Conservation (phyloP, 805 yeast species). For the Kodamaea sagamina region DNA sequence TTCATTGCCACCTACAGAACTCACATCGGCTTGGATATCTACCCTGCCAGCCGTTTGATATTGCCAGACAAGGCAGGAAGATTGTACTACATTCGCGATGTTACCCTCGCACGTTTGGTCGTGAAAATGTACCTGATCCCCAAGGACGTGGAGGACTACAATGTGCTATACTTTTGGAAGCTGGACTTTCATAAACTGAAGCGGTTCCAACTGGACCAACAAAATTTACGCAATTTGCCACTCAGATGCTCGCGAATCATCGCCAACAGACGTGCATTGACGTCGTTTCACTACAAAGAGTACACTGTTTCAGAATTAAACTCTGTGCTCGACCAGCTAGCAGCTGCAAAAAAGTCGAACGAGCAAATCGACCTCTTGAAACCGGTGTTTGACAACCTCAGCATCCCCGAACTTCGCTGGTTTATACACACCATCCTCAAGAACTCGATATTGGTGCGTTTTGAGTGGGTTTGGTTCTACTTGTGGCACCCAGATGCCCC, state of each 20-base stretch:
- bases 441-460: conserved; percentile 57
- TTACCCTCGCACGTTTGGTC: conserved; percentile 50
- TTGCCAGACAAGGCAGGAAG: conserved; percentile 67
- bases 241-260: conserved; percentile 51
- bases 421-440: conserved; percentile 67
- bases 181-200: conserved; percentile 32
- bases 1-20: conserved; percentile 35
- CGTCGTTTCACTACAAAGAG: conserved; percentile 11
- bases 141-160: conserved; percentile 60
- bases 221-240: conserved; percentile 44
- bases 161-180: conserved; percentile 40
- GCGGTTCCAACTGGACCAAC: conserved; percentile 45
- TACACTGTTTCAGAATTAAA: conserved; percentile 34
- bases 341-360: conserved; percentile 24
- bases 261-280: conserved; percentile 48
- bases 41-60: conserved; percentile 62
- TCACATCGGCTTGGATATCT: conserved; percentile 52
- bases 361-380: conserved; percentile 48
- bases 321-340: conserved; percentile 29
- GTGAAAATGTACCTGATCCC: conserved; percentile 58
- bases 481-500: conserved; percentile 82
- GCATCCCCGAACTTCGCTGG: conserved; percentile 65
- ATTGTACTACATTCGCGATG: conserved; percentile 64
- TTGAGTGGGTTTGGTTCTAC: conserved; percentile 58
- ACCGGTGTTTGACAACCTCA: conserved; percentile 54